Evolutionary conservation across 305 asterid genomes (phyloP).

Genomic region (Fraxinus latifolia): DNA sequence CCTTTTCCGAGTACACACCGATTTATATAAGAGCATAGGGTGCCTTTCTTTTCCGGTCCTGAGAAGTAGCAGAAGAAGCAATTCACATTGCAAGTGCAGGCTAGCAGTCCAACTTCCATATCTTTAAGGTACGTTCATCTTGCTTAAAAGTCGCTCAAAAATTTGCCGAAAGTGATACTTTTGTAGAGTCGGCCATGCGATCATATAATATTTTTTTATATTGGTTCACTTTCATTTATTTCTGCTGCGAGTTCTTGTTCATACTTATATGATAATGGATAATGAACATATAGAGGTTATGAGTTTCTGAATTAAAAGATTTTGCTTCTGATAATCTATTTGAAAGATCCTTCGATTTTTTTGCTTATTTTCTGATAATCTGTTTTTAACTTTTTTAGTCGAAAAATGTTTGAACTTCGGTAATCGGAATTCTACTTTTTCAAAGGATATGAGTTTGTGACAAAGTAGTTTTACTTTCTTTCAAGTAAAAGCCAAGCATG

Average conservation of each 20-base stretch:
- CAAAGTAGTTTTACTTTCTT: too few relatives aligned
- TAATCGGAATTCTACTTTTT: too few relatives aligned
- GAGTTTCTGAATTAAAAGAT: background rate
- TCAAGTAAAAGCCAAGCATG: background rate
- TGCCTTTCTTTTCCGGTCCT: background rate
- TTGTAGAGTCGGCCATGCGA: background rate
- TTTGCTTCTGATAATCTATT: background rate
- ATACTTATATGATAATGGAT: too few relatives aligned
- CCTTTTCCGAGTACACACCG: background rate
- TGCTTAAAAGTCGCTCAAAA: background rate
- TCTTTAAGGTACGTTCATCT: background rate
- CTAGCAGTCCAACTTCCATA: background rate
- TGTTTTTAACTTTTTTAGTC: background rate
- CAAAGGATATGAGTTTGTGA: too few relatives aligned
- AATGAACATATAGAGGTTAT: background rate
- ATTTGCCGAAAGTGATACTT: background rate
- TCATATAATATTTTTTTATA: too few relatives aligned
- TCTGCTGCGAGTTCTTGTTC: background rate
- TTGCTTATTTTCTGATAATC: background rate
- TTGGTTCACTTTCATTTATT: background rate
- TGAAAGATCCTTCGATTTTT: background rate
- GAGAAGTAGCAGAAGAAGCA: background rate
- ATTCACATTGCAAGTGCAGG: background rate
- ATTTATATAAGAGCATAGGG: background rate
- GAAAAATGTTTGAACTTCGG: background rate